Conservation (phyloP, 805 yeast genomes). For the Starmerella floricola region DNA sequence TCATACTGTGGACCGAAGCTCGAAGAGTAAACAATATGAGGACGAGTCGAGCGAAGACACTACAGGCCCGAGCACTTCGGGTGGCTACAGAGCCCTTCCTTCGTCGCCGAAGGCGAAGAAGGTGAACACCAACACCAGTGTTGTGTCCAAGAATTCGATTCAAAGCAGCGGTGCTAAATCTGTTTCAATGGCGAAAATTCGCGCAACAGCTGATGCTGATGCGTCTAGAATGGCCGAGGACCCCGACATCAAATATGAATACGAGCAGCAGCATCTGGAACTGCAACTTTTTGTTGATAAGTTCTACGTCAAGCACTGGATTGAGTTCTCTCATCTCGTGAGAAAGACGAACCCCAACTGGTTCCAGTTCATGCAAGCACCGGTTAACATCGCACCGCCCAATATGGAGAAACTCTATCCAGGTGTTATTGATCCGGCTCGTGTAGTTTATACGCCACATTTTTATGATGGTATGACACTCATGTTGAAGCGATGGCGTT, state of each 20-base stretch:
- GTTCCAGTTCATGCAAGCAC: slow-evolving; percentile 63
- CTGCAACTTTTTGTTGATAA: slow-evolving; percentile 38
- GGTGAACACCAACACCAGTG: neutral
- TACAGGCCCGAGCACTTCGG: neutral
- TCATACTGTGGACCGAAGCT: slow-evolving; percentile 6
- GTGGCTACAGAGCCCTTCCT: no score
- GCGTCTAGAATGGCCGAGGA: neutral
- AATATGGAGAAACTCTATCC: slow-evolving; percentile 41
- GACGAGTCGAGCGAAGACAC: neutral
- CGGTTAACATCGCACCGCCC: slow-evolving; percentile 72
- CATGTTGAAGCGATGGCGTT: slow-evolving; percentile 79
- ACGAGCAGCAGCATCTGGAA: neutral
- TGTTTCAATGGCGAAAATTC: neutral
- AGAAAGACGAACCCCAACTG: slow-evolving; percentile 36
- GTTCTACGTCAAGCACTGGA: slow-evolving; percentile 53
- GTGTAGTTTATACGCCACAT: slow-evolving; percentile 62
- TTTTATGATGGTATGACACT: slow-evolving; percentile 91
- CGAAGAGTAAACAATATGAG: neutral
- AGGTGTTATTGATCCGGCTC: slow-evolving; percentile 33
- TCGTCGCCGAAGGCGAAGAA: neutral
- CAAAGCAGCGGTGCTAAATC: slow-evolving; percentile 2
- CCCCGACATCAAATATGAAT: neutral
- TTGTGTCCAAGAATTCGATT: neutral
- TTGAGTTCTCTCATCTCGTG: slow-evolving; percentile 38
- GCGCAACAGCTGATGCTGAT: neutral